Percentiles rank a stretch among this genome's conserved stretches.
Evolutionary conservation across 2,329 filamentous ascomycete species (phyloP).

Genomic region (Hortaea werneckii): DNA sequence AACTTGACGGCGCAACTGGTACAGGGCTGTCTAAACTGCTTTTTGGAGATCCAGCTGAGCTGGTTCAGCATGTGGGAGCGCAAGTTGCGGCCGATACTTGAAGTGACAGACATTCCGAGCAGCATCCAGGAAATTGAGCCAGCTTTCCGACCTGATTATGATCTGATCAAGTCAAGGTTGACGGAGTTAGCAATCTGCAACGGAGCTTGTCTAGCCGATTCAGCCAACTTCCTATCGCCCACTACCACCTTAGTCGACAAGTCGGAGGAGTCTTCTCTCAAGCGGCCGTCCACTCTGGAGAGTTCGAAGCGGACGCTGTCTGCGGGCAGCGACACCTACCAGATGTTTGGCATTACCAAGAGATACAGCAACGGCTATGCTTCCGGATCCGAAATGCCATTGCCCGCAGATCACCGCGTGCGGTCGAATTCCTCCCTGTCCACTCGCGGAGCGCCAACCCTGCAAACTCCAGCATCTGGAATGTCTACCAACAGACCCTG

Average conservation of each 20-base stretch:
- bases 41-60: slow-evolving; percentile 70
- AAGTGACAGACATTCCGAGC: slow-evolving; percentile 52
- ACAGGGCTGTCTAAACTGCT: slow-evolving; percentile 70
- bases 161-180: slow-evolving; percentile 62
- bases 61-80: slow-evolving; percentile 81
- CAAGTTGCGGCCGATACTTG: slow-evolving; percentile 67
- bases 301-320: slow-evolving; percentile 31
- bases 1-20: slow-evolving; percentile 71
- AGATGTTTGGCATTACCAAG: slow-evolving; percentile 28
- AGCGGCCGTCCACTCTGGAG: slow-evolving; percentile 29
- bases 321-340: slow-evolving; percentile 24
- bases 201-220: slow-evolving; percentile 51
- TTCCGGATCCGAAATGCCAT: slow-evolving; percentile 10
- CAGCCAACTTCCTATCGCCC: slow-evolving; percentile 49
- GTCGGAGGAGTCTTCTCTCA: slow-evolving; percentile 23
- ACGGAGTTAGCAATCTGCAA: slow-evolving; percentile 68
- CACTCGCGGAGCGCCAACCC: slow-evolving; percentile 26
- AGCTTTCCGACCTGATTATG: slow-evolving; percentile 70
- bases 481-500: slow-evolving; percentile 19
- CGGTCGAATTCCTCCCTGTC: slow-evolving; percentile 48
- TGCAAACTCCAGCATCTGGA: slow-evolving; percentile 34
- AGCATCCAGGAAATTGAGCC: slow-evolving; percentile 64
- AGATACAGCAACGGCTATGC: slow-evolving; percentile 58
- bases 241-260: slow-evolving; percentile 32
- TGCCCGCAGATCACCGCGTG: slow-evolving; percentile 30